phyloP scores from a whole-genome alignment of 176 grass and related monocot species.

The Miscanthus lutarioriparius region DNA sequence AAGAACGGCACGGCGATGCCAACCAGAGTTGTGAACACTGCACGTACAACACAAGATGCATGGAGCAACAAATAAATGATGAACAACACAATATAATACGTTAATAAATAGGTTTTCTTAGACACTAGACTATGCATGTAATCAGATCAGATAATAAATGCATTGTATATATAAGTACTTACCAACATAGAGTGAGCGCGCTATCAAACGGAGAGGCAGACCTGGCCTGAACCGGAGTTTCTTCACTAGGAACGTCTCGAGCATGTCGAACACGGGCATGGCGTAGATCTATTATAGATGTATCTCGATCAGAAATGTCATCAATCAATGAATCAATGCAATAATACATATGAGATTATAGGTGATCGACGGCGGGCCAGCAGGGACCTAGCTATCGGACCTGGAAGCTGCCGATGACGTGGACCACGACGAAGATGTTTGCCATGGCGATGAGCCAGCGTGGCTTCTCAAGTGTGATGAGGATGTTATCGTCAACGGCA shows the following conservation, averaged over 20 bases:
- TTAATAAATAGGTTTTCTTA: background rate
- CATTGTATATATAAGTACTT: background rate
- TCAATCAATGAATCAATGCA: too few species aligned
- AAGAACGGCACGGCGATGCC: constrained; percentile 55
- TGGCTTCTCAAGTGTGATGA: constrained; percentile 72
- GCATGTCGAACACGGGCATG: constrained; percentile 73
- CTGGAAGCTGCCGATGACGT: constrained; percentile 81
- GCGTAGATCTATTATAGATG: constrained; percentile 36
- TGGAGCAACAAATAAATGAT: background rate
- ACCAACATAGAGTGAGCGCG: constrained; percentile 52
- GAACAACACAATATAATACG: background rate
- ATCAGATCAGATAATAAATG: background rate
- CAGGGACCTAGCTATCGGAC: background rate
- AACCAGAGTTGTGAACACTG: constrained; percentile 47
- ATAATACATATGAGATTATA: too few species aligned
- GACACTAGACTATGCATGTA: background rate
- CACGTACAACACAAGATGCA: background rate
- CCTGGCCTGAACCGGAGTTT: constrained; percentile 50
- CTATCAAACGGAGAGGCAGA: constrained; percentile 40
- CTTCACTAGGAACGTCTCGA: constrained; percentile 60
- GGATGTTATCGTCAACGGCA: constrained; percentile 69
- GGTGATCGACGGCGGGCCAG: too few species aligned
- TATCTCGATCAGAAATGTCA: too few species aligned
- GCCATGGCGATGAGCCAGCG: constrained; percentile 65
- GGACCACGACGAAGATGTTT: constrained; percentile 70